Conservation (phyloP, 805 yeast species). For the fission yeast (Schizosaccharomyces pombe) region DNA sequence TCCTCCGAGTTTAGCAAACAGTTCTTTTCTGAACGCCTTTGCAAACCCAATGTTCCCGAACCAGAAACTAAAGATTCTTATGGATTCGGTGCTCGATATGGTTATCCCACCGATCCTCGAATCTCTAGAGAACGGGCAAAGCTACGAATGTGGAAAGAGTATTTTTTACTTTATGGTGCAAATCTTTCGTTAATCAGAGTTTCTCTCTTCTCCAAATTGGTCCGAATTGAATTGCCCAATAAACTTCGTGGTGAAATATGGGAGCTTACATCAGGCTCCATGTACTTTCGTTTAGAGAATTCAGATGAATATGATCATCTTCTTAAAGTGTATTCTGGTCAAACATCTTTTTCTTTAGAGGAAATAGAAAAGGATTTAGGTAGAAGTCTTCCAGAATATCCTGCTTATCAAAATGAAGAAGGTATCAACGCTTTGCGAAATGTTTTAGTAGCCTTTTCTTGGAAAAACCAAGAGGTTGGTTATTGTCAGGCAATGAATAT, state of each 20-base stretch:
- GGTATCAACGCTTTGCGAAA: constrained; percentile 70
- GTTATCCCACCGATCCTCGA: constrained; percentile 74
- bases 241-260: constrained; percentile 85
- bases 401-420: constrained; percentile 69
- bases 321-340: constrained; percentile 36
- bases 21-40: not conserved
- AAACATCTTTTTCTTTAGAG: constrained; percentile 64
- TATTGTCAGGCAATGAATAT: constrained; percentile 98
- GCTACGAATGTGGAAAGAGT: constrained; percentile 83
- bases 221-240: constrained; percentile 86
- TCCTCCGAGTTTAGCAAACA: not conserved
- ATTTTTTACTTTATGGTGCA: constrained; percentile 61
- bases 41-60: not conserved
- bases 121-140: constrained; percentile 60
- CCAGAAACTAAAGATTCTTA: not conserved
- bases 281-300: constrained; percentile 44
- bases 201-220: constrained; percentile 54
- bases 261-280: constrained; percentile 79
- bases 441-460: constrained; percentile 79
- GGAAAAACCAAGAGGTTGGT: constrained; percentile 93
- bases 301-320: constrained; percentile 35
- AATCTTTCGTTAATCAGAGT: constrained; percentile 54
- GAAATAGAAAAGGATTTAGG: constrained; percentile 92
- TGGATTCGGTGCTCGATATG: constrained; percentile 66
- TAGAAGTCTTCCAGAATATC: constrained; percentile 83